Evolutionary conservation across 441 rosid species (phyloP).

Genomic region (Mallotus repandus): DNA sequence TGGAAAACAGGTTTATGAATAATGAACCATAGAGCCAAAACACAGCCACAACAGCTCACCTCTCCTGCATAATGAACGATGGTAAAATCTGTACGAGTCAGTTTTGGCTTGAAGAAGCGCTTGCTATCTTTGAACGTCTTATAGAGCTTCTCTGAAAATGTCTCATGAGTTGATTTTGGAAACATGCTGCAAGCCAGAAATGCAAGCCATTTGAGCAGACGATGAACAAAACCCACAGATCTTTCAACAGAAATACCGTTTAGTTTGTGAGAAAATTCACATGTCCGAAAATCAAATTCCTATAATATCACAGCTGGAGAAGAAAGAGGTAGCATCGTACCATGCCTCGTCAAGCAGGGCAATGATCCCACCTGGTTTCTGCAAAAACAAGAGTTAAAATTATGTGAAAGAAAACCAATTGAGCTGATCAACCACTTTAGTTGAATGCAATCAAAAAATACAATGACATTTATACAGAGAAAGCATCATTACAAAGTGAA

Average conservation of each 20-base stretch:
- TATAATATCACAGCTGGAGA: slow-evolving; percentile 20
- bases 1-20: slow-evolving; percentile 18
- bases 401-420: slow-evolving; percentile 6
- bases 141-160: slow-evolving; percentile 80
- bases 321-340: slow-evolving; percentile 42
- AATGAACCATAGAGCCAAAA: slow-evolving; percentile 12
- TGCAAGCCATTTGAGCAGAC: slow-evolving; percentile 20
- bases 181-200: slow-evolving; percentile 71
- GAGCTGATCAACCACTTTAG: neutral
- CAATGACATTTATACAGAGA: neutral
- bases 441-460: neutral
- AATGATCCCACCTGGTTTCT: slow-evolving; percentile 94
- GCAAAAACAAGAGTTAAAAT: slow-evolving; percentile 37
- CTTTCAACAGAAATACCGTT: slow-evolving; percentile 16
- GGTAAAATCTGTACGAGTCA: slow-evolving; percentile 83
- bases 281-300: slow-evolving; percentile 26
- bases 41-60: slow-evolving; percentile 41
- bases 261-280: slow-evolving; percentile 15
- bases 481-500: neutral
- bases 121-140: slow-evolving; percentile 55
- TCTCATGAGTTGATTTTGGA: slow-evolving; percentile 86
- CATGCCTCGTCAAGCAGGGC: slow-evolving; percentile 96
- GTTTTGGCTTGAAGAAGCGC: slow-evolving; percentile 76
- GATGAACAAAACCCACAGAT: slow-evolving; percentile 15
- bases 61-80: slow-evolving; percentile 96